phyloP scores from a whole-genome alignment of 2,329 filamentous ascomycete genomes.

The Fusarium sp. region DNA sequence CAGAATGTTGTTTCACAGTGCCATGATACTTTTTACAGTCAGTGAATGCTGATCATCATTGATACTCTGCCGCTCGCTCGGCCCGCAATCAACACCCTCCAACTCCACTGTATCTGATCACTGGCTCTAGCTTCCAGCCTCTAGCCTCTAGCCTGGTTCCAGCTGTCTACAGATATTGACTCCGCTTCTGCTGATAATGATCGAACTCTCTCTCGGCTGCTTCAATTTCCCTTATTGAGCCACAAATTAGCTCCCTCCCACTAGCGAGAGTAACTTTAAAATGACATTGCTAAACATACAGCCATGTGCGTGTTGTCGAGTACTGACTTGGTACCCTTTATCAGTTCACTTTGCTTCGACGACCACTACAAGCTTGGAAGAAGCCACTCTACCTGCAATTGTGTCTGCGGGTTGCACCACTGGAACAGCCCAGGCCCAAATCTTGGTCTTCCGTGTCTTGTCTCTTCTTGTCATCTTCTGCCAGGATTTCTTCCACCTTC shows the following conservation, averaged over 20 bases:
- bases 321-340: slow-evolving; percentile 14
- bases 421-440: slow-evolving; percentile 10
- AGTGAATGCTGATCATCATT: slow-evolving; percentile 2
- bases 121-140: background rate
- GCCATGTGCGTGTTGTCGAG: background rate
- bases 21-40: background rate
- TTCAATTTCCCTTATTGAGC: slow-evolving; percentile 40
- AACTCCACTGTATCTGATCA: slow-evolving; percentile 17
- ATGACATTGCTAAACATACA: background rate
- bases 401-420: slow-evolving; percentile 25
- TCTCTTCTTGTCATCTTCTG: slow-evolving; percentile 29
- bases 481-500: slow-evolving; percentile 38
- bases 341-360: slow-evolving; percentile 21
- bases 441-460: background rate
- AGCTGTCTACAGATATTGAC: background rate
- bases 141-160: background rate
- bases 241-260: slow-evolving; percentile 36
- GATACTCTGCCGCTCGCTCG: slow-evolving; percentile 29
- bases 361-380: slow-evolving; percentile 34
- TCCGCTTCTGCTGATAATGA: slow-evolving; percentile 15
- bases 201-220: slow-evolving; percentile 19
- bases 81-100: slow-evolving; percentile 31
- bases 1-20: slow-evolving; percentile 8
- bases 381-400: slow-evolving; percentile 24
- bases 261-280: slow-evolving; percentile 20